Evolutionary conservation across 2,329 filamentous ascomycete species (phyloP).

Genomic region (Dothistroma pini): DNA sequence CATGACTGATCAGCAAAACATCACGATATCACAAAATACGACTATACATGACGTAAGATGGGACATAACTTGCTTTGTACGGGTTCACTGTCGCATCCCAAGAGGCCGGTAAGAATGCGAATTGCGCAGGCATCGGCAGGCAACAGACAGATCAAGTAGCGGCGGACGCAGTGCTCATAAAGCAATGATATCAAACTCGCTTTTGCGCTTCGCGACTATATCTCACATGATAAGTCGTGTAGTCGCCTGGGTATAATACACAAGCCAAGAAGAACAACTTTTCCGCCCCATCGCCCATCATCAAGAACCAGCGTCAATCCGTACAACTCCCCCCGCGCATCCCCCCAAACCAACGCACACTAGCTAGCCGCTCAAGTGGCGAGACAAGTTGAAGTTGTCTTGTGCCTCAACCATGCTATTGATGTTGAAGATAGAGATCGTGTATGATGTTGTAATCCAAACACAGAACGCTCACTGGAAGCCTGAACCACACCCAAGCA

Average conservation of each 20-base stretch:
- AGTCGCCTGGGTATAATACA: not conserved
- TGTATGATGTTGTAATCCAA: constrained; percentile 22
- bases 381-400: constrained; percentile 5
- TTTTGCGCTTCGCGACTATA: not conserved
- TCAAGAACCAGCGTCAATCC: not conserved
- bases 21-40: not conserved
- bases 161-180: not conserved
- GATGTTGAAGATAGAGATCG: constrained; percentile 2
- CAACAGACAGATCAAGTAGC: too few species aligned
- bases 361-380: not conserved
- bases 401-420: not conserved
- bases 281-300: not conserved
- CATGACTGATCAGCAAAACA: not conserved
- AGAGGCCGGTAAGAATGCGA: not conserved
- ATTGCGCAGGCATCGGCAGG: too few species aligned
- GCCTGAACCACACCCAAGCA: constrained; percentile 12
- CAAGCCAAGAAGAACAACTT: not conserved
- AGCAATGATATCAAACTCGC: not conserved
- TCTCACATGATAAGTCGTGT: not conserved
- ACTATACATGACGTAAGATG: not conserved
- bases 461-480: constrained; percentile 13
- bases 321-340: not conserved
- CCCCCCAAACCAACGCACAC: not conserved
- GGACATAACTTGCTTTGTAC: not conserved
- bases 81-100: not conserved